These are phyloP conservation scores for Nepenthes alata DNA, from an alignment of 179 eudicot species.

Conservation along the genomic window DNA sequence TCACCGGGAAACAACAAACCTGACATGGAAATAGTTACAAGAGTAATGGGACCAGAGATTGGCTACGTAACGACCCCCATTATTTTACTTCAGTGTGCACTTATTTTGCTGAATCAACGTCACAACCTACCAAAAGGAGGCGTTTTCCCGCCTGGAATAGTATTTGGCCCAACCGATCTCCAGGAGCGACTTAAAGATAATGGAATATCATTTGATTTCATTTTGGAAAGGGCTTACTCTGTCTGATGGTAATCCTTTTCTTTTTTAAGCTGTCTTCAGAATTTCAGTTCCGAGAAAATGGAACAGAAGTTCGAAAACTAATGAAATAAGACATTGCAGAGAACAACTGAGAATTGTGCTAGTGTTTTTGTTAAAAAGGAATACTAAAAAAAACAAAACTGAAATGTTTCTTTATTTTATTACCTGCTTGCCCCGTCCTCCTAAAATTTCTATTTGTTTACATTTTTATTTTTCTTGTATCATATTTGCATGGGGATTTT, in stretches of 20 bases:
- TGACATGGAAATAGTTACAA: constrained; percentile 61
- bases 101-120: constrained; percentile 42
- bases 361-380: too few relatives aligned
- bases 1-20: constrained; percentile 32
- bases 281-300: too few relatives aligned
- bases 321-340: too few relatives aligned
- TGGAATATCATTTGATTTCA: constrained; percentile 73
- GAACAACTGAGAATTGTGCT: too few relatives aligned
- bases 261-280: not conserved
- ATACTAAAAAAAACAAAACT: too few relatives aligned
- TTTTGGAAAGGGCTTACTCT: constrained; percentile 39
- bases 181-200: constrained; percentile 63
- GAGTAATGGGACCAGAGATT: constrained; percentile 81
- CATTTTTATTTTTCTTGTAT: too few relatives aligned
- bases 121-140: constrained; percentile 71
- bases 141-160: constrained; percentile 68
- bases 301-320: too few relatives aligned
- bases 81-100: constrained; percentile 63
- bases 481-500: too few relatives aligned
- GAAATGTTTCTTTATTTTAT: too few relatives aligned
- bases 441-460: too few relatives aligned
- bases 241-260: constrained; percentile 13
- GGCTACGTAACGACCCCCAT: constrained; percentile 76
- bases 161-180: constrained; percentile 76
- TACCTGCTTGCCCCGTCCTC: too few relatives aligned